A percentile compares a stretch with the other conserved stretches of the same genome.
These are phyloP conservation scores for Hemisphaericaspora subhashii DNA, from an alignment of 1,139 yeast species.

Conservation along the genomic window DNA sequence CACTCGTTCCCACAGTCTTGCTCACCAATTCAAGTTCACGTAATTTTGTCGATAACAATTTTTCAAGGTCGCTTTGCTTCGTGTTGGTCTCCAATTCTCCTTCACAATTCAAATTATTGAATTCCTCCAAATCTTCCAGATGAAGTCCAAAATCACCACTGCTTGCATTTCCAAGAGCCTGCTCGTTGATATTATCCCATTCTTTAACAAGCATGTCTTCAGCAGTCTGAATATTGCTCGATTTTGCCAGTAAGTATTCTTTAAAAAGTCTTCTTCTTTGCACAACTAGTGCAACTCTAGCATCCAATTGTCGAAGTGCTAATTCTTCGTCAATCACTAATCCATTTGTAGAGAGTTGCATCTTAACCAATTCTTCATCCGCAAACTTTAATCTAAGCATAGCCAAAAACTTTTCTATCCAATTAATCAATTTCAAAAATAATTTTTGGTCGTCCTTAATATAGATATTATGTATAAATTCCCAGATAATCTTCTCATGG, in stretches of 20 bases:
- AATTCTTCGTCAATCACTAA: conserved; percentile 21
- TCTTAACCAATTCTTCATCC: conserved; percentile 44
- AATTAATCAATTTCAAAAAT: conserved; percentile 66
- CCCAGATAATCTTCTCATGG: conserved; percentile 70
- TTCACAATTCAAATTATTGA: conserved; percentile 36
- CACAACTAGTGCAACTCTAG: conserved; percentile 28
- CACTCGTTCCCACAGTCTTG: conserved; percentile 22
- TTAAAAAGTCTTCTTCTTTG: conserved; percentile 35
- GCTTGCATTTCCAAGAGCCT: conserved; percentile 43
- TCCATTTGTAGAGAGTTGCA: conserved; percentile 38
- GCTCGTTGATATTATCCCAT: conserved; percentile 50
- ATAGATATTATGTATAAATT: conserved; percentile 76
- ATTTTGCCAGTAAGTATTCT: conserved; percentile 28
- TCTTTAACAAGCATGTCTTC: conserved; percentile 41
- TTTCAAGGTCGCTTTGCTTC: conserved; percentile 21
- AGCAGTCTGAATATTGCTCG: conserved; percentile 21
- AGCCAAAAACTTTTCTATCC: conserved; percentile 61
- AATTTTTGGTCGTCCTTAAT: conserved; percentile 68
- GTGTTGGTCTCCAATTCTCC: conserved; percentile 26
- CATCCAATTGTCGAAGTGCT: conserved; percentile 32
- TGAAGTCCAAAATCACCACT: conserved; percentile 56
- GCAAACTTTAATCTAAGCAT: conserved; percentile 62
- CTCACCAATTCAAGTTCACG: conserved; percentile 15
- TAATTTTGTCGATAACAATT: conserved; percentile 19
- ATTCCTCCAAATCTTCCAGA: conserved; percentile 57